Base-by-base conservation (phyloP, 805 yeast genomes). In the Pichia nakasei region DNA sequence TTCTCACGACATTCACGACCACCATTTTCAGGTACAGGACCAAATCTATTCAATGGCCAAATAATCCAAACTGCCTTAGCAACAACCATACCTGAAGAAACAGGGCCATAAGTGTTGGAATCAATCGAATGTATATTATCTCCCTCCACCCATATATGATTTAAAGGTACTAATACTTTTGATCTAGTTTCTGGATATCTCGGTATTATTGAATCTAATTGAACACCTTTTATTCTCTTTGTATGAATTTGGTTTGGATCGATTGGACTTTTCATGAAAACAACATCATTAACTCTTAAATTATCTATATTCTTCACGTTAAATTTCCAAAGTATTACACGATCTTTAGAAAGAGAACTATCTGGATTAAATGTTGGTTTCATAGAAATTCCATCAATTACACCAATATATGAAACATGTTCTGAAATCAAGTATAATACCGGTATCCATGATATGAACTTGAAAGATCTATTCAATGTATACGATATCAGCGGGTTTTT, bases 101-200 rank as follows among this genome's bases (percentile, higher is more conserved):
- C 73, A 0, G 97, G 95, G 0, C 97, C 97, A 65, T 85, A 91
- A 9, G 72, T 75, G 60, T 88, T 89, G 41, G 91, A 80, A 63
- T 91, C 97, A 2, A 88, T 67, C 0, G 95, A 82, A 55, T 82
- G 91, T 15, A 76, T 62, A 58, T 86, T 88, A 60, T 91, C 97
- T 7, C 97, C 97, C 60, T 91, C 97, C 0, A 88, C 88, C 97
- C 97, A 91, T 7, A 86, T 53, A 58, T 91, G 97, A 54, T 79
- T 82, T 43, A 83, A 64, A 2, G 96, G 96, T 2, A 91, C 66
- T 29, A 65, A 61, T 5, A 82, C 80, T 37, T 67, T 63, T 2
- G 69, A 66, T 56, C 79, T 72, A 6, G 94, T 87, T 56, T 85
- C 86, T 20, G 80, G 82, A 35, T 70, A 65, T 44, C 82, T 68